Evolutionary conservation across 2,329 filamentous ascomycete species (phyloP).

Genomic region (Colletotrichum echinochloae): DNA sequence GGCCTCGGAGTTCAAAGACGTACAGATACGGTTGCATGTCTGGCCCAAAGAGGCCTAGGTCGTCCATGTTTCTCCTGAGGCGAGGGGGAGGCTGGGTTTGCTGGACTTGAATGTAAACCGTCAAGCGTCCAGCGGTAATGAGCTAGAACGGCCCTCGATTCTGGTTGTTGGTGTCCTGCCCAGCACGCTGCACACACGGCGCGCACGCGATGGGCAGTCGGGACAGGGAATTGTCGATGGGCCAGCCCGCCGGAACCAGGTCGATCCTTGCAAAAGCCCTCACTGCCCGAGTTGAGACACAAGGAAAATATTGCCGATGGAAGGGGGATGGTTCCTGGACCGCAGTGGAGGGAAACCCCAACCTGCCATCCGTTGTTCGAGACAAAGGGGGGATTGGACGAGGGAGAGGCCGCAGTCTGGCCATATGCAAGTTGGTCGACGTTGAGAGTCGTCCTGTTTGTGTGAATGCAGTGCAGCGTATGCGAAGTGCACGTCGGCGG

Average conservation of each 20-base stretch:
- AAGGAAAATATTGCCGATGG: conserved; percentile 36
- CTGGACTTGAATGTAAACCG: neutral
- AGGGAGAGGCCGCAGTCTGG: conserved; percentile 29
- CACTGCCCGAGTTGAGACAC: conserved; percentile 20
- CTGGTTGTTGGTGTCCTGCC: conserved; percentile 26
- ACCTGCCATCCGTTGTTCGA: conserved; percentile 34
- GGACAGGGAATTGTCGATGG: conserved; percentile 29
- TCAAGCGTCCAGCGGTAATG: conserved; percentile 20
- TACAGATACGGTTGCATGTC: neutral
- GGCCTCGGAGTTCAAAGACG: neutral
- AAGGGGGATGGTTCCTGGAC: conserved; percentile 37
- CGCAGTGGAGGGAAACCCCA: conserved; percentile 21
- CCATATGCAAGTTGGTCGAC: conserved; percentile 10
- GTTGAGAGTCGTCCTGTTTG: conserved; percentile 12
- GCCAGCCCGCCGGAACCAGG: conserved; percentile 32
- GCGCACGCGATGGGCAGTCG: conserved; percentile 24
- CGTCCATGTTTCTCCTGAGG: neutral
- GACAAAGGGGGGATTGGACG: conserved; percentile 16
- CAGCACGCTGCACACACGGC: conserved; percentile 9
- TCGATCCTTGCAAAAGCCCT: conserved; percentile 26
- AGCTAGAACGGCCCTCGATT: conserved; percentile 28
- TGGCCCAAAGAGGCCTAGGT: conserved; percentile 14
- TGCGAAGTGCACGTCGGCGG: neutral
- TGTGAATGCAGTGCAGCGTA: neutral
- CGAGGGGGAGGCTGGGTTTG: too few species aligned